Evolutionary conservation across 116 monocot genomes (phyloP).

Genomic region (Cymodocea nodosa): DNA sequence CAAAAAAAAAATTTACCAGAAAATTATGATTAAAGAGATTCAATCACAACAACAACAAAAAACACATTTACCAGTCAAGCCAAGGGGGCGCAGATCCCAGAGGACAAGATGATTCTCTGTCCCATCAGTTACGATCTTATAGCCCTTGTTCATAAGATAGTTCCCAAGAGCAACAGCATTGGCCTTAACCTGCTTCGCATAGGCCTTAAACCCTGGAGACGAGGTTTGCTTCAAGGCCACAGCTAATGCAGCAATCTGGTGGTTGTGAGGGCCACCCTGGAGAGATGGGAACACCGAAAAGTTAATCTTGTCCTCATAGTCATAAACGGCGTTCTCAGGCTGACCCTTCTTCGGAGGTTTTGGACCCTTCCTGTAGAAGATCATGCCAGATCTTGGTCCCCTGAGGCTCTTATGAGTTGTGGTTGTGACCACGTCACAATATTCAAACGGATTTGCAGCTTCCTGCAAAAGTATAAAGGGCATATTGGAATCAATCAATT

Average conservation of each 20-base stretch:
- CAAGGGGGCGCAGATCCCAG: constrained; percentile 91
- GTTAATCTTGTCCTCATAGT: constrained; percentile 85
- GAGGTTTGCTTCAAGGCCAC: constrained; percentile 67
- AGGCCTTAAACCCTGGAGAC: constrained; percentile 62
- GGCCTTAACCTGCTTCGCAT: constrained; percentile 65
- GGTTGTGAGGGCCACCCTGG: constrained; percentile 93
- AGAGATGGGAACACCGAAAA: constrained; percentile 88
- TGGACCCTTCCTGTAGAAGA: constrained; percentile 91
- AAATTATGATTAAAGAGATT: background rate
- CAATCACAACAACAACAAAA: background rate
- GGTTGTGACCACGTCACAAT: constrained; percentile 77
- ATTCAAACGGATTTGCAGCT: constrained; percentile 75
- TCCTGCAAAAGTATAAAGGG: constrained; percentile 29
- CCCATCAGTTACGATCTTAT: constrained; percentile 74
- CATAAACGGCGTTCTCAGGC: constrained; percentile 64
- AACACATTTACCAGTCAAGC: constrained; percentile 36
- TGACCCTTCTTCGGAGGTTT: constrained; percentile 90
- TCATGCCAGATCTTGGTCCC: constrained; percentile 90
- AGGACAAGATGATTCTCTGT: constrained; percentile 89
- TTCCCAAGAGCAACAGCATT: constrained; percentile 66
- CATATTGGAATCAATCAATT: background rate
- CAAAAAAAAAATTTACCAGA: background rate
- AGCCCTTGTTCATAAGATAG: constrained; percentile 66
- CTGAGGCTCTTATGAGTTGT: constrained; percentile 86
- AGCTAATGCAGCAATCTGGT: constrained; percentile 89